Evolutionary conservation across 768 basidiomycete species (phyloP).

Genomic region (Lactarius indigo): DNA sequence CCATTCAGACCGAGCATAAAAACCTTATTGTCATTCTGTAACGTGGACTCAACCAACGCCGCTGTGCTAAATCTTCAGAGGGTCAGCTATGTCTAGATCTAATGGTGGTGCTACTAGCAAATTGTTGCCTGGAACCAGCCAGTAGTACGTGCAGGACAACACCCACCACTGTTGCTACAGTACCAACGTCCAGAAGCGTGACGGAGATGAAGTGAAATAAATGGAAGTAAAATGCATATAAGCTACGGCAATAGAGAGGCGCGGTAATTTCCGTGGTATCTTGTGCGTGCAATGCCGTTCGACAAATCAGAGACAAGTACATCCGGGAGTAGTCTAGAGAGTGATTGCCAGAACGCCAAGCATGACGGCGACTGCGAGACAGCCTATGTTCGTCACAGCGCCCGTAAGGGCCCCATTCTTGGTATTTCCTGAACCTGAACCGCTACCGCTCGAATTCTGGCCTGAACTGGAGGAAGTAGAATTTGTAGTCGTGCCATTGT

Average conservation of each 20-base stretch:
- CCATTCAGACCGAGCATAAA: neutral
- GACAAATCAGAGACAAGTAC: neutral
- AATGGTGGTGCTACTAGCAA: neutral
- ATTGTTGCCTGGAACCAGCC: constrained; percentile 6
- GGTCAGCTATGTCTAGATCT: neutral
- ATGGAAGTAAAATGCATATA: neutral
- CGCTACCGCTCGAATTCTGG: neutral
- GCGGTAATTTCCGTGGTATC: constrained; percentile 12
- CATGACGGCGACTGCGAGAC: neutral
- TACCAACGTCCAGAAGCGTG: neutral
- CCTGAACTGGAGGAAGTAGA: neutral
- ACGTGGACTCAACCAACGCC: neutral
- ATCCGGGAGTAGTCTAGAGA: neutral
- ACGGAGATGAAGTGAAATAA: neutral
- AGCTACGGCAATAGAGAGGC: neutral
- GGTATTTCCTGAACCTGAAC: neutral
- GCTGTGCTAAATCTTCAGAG: neutral
- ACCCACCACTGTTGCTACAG: neutral
- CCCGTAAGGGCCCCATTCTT: neutral
- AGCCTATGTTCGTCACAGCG: neutral
- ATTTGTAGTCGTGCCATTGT: neutral
- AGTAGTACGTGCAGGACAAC: neutral
- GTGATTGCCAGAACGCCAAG: neutral
- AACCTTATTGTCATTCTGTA: neutral
- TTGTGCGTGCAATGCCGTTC: neutral